phyloP scores from a whole-genome alignment of 1,284 basidiomycete species.

The Cyathus olla region DNA sequence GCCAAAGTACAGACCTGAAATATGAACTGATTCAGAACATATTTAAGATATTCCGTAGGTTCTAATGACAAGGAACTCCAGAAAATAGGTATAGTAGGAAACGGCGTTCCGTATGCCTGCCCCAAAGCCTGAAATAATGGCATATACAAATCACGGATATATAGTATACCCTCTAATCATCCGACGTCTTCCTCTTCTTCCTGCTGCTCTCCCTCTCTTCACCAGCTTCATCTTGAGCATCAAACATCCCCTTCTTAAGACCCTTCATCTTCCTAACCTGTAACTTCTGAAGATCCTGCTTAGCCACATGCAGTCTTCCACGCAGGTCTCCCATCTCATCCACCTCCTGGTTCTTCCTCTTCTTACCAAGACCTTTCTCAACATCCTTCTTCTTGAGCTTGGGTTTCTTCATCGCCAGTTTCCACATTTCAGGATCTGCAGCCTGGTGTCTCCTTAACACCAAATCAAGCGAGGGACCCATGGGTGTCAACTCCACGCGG shows the following conservation, averaged over 20 bases:
- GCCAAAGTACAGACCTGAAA: too few species aligned
- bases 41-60: too few species aligned
- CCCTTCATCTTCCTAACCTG: slow-evolving; percentile 96
- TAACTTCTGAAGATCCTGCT: slow-evolving; percentile 89
- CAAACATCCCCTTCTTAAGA: slow-evolving; percentile 63
- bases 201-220: slow-evolving; percentile 22
- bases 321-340: slow-evolving; percentile 99
- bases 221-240: slow-evolving; percentile 38
- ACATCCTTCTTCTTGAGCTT: slow-evolving; percentile 90
- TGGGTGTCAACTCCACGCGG: slow-evolving; percentile 85
- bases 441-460: slow-evolving; percentile 80
- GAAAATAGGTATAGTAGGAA: too few species aligned
- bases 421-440: slow-evolving; percentile 85
- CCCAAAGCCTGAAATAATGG: too few species aligned
- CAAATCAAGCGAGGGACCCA: slow-evolving; percentile 94
- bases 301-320: slow-evolving; percentile 90
- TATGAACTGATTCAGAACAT: too few species aligned
- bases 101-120: too few species aligned
- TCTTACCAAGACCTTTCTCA: slow-evolving; percentile 91
- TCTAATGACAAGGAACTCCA: too few species aligned
- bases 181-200: slow-evolving; percentile 18
- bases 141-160: too few species aligned
- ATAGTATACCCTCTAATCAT: background rate
- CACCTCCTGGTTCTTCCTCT: slow-evolving; percentile 95
- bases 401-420: slow-evolving; percentile 84